Base-by-base conservation (phyloP, 2,329 filamentous ascomycete genomes). In the Ophiostoma sp. region DNA sequence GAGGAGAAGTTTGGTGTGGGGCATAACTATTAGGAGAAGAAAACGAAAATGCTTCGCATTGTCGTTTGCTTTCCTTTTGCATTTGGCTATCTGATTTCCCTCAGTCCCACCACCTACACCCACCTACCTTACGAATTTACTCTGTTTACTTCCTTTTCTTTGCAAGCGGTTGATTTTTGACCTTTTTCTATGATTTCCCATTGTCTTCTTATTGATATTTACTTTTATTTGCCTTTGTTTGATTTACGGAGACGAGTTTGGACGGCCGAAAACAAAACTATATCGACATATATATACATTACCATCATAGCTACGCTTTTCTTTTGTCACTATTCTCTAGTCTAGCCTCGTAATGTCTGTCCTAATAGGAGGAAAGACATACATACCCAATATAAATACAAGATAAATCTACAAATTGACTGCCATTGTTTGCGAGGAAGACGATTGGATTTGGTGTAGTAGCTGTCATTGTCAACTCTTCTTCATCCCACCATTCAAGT, bases 1-100 rank as follows among this genome's bases (percentile, higher is more conserved):
- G 73, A 77, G 55, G 76, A 76, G 17, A 77, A 77, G 75, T 77
- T 77, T 70, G 74, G 69, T 33, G 64, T 73, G 8, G 75, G 75
- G 0, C 76, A 77, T 57, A 77, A 77, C 64, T 77, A 77, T 36
- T 77, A 64, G 50, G 28, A 1, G 12, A 52, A 39, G 1, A n/a
- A 5, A 36, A 61, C 2, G 19, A 48, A 39, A 64, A 52, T 28
- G 42, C 22, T 12, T 28, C 25, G 7, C n/a, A 6, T 15, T 28
- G n/a, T n/a, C n/a, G n/a, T 39, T 52, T 36, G 1, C 36, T 22
- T 31, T 31, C 25, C 7, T 33, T n/a, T 48, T 48, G 22, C 45
- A 8, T 31, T 61, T 33, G 33, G 28, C 3, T 7, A n/a, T 50
- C 17, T n/a, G 48, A 50, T 5, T 50, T 45, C 19, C 19, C 42